Percentiles rank a stretch among this genome's conserved stretches.
These are phyloP conservation scores for Linderina pennispora DNA, from an alignment of 192 early-diverging fungal species.

Conservation along the genomic window DNA sequence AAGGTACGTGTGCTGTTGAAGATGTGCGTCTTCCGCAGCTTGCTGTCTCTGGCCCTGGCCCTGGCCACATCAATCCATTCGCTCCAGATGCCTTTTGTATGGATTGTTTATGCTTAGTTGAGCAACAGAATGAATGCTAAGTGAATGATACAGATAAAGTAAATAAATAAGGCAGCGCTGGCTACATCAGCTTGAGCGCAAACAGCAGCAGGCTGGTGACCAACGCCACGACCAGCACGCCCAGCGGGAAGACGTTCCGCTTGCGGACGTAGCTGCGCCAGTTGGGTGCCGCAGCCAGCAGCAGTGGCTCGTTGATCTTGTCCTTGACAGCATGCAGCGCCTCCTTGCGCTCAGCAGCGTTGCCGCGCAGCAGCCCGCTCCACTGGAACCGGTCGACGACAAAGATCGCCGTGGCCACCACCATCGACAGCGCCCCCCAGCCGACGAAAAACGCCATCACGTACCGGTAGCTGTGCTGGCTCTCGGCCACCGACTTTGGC, in stretches of 20 bases:
- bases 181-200: conserved; percentile 36
- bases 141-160: too few species aligned
- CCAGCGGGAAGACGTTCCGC: conserved; percentile 40
- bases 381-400: conserved; percentile 34
- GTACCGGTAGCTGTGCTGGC: conserved; percentile 42
- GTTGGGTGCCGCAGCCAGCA: conserved; percentile 27
- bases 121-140: too few species aligned
- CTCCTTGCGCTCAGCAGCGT: conserved; percentile 11
- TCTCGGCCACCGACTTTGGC: conserved; percentile 19
- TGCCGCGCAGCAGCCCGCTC: conserved; percentile 29
- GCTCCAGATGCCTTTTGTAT: too few species aligned
- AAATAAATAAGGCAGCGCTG: too few species aligned
- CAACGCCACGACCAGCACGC: conserved; percentile 15
- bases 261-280: conserved; percentile 28
- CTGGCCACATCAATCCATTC: too few species aligned
- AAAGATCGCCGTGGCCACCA: conserved; percentile 25
- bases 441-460: conserved; percentile 45
- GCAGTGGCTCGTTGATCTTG: conserved; percentile 28
- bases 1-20: too few species aligned
- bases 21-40: too few species aligned
- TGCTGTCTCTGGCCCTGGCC: too few species aligned
- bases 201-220: conserved; percentile 42
- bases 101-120: too few species aligned
- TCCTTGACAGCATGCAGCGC: conserved; percentile 25
- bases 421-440: conserved; percentile 39